Conservation (phyloP, 225 moss, liverwort and hornwort genomes). For the Thuidium tamariscinum region DNA sequence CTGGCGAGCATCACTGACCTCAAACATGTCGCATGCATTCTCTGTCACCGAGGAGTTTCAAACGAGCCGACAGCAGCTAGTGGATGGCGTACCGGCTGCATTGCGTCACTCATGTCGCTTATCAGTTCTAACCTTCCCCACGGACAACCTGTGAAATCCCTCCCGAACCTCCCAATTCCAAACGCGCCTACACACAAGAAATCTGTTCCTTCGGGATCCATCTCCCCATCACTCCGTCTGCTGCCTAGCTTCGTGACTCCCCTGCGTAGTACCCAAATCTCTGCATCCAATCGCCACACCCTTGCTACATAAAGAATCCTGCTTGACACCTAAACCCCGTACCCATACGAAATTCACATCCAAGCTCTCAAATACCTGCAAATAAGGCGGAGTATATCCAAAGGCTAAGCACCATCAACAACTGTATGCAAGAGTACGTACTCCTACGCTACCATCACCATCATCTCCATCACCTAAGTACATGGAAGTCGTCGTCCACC, state of each 20-base stretch:
- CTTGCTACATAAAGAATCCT: neutral
- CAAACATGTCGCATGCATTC: neutral
- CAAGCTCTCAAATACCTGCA: neutral
- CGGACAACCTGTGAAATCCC: neutral
- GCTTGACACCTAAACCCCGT: neutral
- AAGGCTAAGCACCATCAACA: neutral
- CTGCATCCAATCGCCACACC: neutral
- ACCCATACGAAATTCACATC: neutral
- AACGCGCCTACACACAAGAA: too few relatives aligned
- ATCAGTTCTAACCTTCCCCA: too few relatives aligned
- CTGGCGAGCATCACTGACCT: neutral
- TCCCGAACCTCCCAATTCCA: neutral
- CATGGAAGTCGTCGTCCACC: neutral
- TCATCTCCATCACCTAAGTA: neutral
- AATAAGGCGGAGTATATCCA: neutral
- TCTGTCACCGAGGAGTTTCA: neutral
- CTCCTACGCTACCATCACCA: neutral
- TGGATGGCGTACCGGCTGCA: neutral
- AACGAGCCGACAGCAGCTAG: neutral
- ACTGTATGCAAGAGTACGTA: neutral
- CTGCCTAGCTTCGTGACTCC: neutral
- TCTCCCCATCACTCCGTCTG: neutral
- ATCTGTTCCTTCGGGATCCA: neutral
- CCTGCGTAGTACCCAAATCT: neutral
- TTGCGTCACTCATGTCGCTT: neutral